Percentiles rank a stretch among this genome's conserved stretches.
phyloP scores from a whole-genome alignment of 148 eudicot species.

The Rhododendron henanense region DNA sequence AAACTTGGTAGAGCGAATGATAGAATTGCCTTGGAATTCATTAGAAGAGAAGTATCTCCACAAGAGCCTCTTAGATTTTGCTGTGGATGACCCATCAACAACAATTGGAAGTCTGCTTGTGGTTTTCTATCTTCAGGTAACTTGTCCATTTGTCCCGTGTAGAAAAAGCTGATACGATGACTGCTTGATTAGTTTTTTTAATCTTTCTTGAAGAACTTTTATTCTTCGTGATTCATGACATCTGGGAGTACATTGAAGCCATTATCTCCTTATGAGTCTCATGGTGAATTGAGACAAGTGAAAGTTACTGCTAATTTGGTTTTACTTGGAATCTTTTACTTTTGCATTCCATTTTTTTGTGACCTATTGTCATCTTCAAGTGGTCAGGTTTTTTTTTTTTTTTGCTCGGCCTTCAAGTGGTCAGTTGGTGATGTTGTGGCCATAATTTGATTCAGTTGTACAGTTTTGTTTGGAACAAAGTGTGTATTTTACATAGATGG shows the following conservation, averaged over 20 bases:
- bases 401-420: neutral
- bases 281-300: neutral
- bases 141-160: neutral
- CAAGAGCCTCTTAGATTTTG: slow-evolving; percentile 71
- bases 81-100: slow-evolving; percentile 47
- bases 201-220: neutral
- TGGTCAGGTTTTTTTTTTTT: neutral
- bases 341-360: neutral
- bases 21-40: slow-evolving; percentile 88
- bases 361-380: neutral
- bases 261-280: neutral
- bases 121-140: slow-evolving; percentile 89
- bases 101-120: slow-evolving; percentile 89
- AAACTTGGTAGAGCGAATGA: slow-evolving; percentile 70
- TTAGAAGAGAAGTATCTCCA: slow-evolving; percentile 85
- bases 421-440: neutral
- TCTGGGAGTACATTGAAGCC: neutral
- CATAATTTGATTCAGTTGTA: neutral
- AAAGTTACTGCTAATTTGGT: neutral
- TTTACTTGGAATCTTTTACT: neutral
- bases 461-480: neutral
- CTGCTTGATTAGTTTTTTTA: neutral
- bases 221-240: neutral
- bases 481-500: neutral
- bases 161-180: neutral